Percentiles rank a stretch among this genome's conserved stretches.
These are phyloP conservation scores for Sarocladium strictum DNA, from an alignment of 2,329 filamentous ascomycete species.

Conservation along the genomic window DNA sequence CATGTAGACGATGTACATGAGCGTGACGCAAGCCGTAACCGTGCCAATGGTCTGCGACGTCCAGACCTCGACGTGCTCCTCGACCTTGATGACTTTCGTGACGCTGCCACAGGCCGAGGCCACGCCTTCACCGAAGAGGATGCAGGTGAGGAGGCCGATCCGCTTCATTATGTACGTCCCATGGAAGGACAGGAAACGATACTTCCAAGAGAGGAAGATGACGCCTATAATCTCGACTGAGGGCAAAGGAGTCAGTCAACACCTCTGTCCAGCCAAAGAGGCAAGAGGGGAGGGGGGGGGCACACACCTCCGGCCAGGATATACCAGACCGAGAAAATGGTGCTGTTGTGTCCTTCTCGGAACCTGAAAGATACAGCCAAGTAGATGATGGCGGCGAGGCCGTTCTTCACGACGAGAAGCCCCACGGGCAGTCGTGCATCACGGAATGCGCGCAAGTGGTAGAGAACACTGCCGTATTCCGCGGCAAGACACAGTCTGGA, in stretches of 20 bases:
- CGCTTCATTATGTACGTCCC: slow-evolving; percentile 58
- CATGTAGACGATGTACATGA: slow-evolving; percentile 41
- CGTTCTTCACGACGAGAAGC: slow-evolving; percentile 29
- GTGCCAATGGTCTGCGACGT: slow-evolving; percentile 33
- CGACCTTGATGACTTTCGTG: slow-evolving; percentile 3
- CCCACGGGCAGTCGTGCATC: slow-evolving; percentile 28
- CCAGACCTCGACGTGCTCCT: slow-evolving; percentile 11
- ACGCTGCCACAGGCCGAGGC: slow-evolving; percentile 32
- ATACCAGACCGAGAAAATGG: slow-evolving; percentile 43
- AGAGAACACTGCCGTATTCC: slow-evolving; percentile 45
- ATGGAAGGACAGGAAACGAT: slow-evolving; percentile 52
- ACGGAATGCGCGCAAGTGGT: slow-evolving; percentile 35
- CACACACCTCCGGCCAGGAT: slow-evolving; percentile 33
- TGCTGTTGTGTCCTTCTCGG: slow-evolving; percentile 22
- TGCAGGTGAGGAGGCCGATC: slow-evolving; percentile 57
- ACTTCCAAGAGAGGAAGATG: slow-evolving; percentile 47
- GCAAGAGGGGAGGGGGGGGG: not conserved
- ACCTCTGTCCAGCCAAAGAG: too few relatives aligned
- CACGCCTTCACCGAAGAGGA: slow-evolving; percentile 61
- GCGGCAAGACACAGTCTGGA: slow-evolving; percentile 47
- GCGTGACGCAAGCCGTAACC: slow-evolving; percentile 30
- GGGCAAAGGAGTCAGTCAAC: not conserved
- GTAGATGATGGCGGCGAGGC: slow-evolving; percentile 31
- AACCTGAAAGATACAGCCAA: slow-evolving; percentile 36
- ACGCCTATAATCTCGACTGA: slow-evolving; percentile 43